Evolutionary conservation across 2,329 filamentous ascomycete species (phyloP).

Genomic region (Fusarium bulbicola): DNA sequence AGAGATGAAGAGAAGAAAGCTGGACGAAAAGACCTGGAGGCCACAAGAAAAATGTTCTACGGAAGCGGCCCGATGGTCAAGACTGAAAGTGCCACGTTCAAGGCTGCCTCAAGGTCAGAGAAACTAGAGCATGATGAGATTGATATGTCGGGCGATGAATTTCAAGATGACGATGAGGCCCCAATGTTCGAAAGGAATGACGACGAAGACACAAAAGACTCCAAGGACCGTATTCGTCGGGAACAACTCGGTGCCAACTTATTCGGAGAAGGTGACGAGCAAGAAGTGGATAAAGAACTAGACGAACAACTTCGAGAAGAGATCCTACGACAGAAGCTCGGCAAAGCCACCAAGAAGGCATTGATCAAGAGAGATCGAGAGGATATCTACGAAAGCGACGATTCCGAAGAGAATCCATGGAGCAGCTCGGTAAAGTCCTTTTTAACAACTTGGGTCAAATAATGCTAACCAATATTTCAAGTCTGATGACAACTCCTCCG

Average conservation of each 20-base stretch:
- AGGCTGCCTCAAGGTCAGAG: conserved; percentile 68
- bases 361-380: conserved; percentile 88
- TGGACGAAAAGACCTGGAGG: conserved; percentile 67
- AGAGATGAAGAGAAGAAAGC: conserved; percentile 68
- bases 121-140: conserved; percentile 76
- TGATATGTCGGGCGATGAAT: conserved; percentile 75
- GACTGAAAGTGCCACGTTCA: conserved; percentile 72
- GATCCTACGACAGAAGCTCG: conserved; percentile 73
- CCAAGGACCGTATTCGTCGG: conserved; percentile 76
- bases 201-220: conserved; percentile 80
- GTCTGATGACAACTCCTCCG: conserved; percentile 59
- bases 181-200: conserved; percentile 78
- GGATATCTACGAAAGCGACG: conserved; percentile 82
- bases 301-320: conserved; percentile 75
- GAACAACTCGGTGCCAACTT: conserved; percentile 89
- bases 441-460: not conserved
- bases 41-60: conserved; percentile 61
- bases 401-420: conserved; percentile 56
- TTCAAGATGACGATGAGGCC: conserved; percentile 89
- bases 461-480: conserved; percentile 41
- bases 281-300: conserved; percentile 77
- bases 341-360: conserved; percentile 81
- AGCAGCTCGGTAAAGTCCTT: conserved; percentile 48
- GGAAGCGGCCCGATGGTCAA: conserved; percentile 69
- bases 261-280: conserved; percentile 76